These are phyloP conservation scores for Gnaphalium uliginosum DNA, from an alignment of 129 eudicot species.

Conservation along the genomic window DNA sequence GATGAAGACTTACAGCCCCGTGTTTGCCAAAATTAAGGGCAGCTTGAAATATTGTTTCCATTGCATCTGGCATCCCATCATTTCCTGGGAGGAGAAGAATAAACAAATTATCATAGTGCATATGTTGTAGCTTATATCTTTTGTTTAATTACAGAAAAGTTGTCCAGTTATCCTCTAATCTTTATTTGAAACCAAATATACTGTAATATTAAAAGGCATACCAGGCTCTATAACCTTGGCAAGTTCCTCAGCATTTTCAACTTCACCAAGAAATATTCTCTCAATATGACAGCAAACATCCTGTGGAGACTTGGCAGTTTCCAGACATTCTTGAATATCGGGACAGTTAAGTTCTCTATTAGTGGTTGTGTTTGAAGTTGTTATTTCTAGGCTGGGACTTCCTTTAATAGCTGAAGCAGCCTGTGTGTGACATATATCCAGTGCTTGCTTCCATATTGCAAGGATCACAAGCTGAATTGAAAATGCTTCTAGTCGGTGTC, in stretches of 20 bases:
- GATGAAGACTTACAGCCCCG: slow-evolving; percentile 81
- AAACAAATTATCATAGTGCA: not conserved
- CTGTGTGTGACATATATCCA: slow-evolving; percentile 83
- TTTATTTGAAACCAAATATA: not conserved
- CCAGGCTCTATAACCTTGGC: slow-evolving; percentile 75
- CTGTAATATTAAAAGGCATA: slow-evolving; percentile 22
- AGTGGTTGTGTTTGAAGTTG: slow-evolving; percentile 29
- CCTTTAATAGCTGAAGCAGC: slow-evolving; percentile 86
- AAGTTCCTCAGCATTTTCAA: slow-evolving; percentile 87
- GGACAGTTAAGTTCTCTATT: slow-evolving; percentile 38
- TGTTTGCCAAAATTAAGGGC: slow-evolving; percentile 80
- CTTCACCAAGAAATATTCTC: slow-evolving; percentile 80
- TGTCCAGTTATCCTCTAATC: not conserved
- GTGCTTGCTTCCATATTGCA: slow-evolving; percentile 97
- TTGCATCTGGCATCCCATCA: slow-evolving; percentile 92
- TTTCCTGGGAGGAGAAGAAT: slow-evolving; percentile 48
- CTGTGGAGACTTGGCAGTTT: slow-evolving; percentile 43
- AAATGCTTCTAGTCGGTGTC: slow-evolving; percentile 71
- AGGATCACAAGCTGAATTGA: slow-evolving; percentile 92
- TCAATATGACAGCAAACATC: slow-evolving; percentile 66
- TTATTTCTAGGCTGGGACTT: slow-evolving; percentile 53
- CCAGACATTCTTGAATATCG: slow-evolving; percentile 46
- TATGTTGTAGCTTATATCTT: not conserved
- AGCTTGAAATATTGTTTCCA: slow-evolving; percentile 86
- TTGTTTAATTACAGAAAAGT: not conserved